Base-by-base conservation (phyloP, 768 basidiomycete species). In the Rossbeevera mucosa region DNA sequence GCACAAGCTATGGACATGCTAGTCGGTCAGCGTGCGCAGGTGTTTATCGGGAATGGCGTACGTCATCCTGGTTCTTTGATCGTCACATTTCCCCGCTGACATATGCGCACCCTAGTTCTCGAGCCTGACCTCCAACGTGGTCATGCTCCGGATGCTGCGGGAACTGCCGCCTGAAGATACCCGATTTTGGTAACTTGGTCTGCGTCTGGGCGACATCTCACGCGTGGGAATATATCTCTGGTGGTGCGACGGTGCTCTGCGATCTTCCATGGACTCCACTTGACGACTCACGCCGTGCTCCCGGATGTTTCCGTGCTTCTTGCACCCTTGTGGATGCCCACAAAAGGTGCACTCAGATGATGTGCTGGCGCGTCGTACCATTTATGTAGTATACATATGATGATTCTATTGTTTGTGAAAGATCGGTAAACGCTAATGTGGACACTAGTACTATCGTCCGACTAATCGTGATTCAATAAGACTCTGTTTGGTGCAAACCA, bases 21-120 rank as follows among this genome's bases (percentile, higher is more conserved):
- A 56, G 76, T 87, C 38, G 85, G 76, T 12, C 73, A 81, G 61
- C 68, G 81, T 47, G 84, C 85, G 1, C 78, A 84, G 58, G 73
- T 81, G 51, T 80, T 88, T 54, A 70, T 88, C 40, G 86, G 86
- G 7, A 88, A 88, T 60, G 86, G 85, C 52, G 85, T 84, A 61
- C 57, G 83, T 78, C 31, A 14, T 13, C 13, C 7, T 48, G 7
- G 41, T 29, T 29, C 21, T 26, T 12, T 41, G 18, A 20, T 38
- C 11, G 2, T 44, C 12, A 16, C 18, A 22, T 11, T 24, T 38
- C 20, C 2, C 18, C 25, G 42, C 46, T 61, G 29, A 48, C 18
- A 20, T 16, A 28, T 20, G 4, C 22, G 28, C 16, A 26, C 45
- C n/a, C 33, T 51, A 78, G 77, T 78, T 74, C 44, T 78, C 77